A percentile compares a stretch with the other conserved stretches of the same genome.
Conservation (phyloP, 106 monocot species). For the Ottelia alismoides region DNA sequence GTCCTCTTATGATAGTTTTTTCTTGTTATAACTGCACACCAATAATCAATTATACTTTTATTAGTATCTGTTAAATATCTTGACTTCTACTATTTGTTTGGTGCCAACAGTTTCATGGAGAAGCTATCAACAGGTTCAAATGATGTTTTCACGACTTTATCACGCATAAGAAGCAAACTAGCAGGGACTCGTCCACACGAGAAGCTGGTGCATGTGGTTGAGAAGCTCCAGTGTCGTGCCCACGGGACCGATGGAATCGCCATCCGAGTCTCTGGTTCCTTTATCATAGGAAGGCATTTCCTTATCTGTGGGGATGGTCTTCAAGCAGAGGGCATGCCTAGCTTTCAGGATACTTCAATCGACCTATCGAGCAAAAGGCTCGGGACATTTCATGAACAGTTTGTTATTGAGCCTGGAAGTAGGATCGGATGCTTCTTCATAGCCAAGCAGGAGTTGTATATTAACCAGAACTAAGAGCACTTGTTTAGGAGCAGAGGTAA, state of each 20-base stretch:
- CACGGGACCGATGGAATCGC: constrained; percentile 43
- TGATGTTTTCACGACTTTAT: constrained; percentile 52
- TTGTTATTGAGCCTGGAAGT: constrained; percentile 54
- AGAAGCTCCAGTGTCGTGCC: constrained; percentile 86
- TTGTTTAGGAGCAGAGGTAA: too few relatives aligned
- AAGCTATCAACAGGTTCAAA: constrained; percentile 33
- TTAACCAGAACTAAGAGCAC: constrained; percentile 27
- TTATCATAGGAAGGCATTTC: constrained; percentile 74
- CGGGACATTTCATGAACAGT: constrained; percentile 76
- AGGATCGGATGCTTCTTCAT: constrained; percentile 51
- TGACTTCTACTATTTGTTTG: too few relatives aligned
- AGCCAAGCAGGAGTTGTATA: constrained; percentile 61
- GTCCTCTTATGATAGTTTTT: too few relatives aligned
- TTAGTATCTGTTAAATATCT: too few relatives aligned
- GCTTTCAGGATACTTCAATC: constrained; percentile 39
- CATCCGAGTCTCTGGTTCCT: constrained; percentile 74
- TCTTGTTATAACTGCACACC: too few relatives aligned
- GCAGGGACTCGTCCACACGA: constrained; percentile 48
- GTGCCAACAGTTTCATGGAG: constrained; percentile 82
- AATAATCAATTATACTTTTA: too few relatives aligned
- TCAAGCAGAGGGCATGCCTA: constrained; percentile 77
- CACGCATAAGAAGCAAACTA: constrained; percentile 59
- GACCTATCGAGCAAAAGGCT: constrained; percentile 41
- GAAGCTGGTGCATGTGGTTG: constrained; percentile 83
- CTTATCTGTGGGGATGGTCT: constrained; percentile 74